Evolutionary conservation across 106 monocot genomes (phyloP).

Genomic region (Platanthera zijinensis): DNA sequence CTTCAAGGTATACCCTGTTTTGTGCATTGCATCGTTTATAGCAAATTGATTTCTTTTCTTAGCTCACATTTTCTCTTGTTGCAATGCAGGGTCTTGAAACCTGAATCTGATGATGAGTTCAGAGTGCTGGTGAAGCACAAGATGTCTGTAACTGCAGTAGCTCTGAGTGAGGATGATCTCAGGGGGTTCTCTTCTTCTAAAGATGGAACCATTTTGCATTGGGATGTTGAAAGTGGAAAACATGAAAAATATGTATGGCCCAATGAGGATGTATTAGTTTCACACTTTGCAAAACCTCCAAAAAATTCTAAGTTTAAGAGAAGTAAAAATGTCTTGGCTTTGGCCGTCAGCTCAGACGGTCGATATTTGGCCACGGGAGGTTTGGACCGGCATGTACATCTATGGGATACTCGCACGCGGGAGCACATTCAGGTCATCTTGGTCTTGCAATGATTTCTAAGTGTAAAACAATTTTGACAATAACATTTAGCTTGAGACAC

Average conservation of each 20-base stretch:
- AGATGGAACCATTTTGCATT: conserved; percentile 81
- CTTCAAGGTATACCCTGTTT: conserved; percentile 42
- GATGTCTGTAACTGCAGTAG: conserved; percentile 71
- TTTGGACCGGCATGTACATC: conserved; percentile 79
- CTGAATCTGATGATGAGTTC: conserved; percentile 43
- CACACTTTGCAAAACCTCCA: conserved; percentile 53
- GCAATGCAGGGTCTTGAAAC: conserved; percentile 42
- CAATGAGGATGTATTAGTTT: conserved; percentile 52
- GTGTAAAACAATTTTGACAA: neutral
- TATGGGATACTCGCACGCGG: conserved; percentile 87
- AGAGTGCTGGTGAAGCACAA: conserved; percentile 56
- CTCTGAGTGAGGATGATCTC: conserved; percentile 55
- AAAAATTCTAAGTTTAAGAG: conserved; percentile 39
- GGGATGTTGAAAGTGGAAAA: conserved; percentile 89
- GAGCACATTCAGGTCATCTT: conserved; percentile 73
- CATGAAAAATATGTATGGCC: conserved; percentile 84
- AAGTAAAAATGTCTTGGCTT: conserved; percentile 66
- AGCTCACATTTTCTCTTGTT: neutral
- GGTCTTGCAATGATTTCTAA: neutral
- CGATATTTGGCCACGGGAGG: conserved; percentile 86
- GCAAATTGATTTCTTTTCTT: neutral
- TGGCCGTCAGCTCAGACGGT: conserved; percentile 84
- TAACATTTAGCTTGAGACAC: neutral
- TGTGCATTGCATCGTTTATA: neutral
- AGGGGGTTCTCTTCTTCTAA: conserved; percentile 92